Percentiles rank a stretch among this genome's conserved stretches.
Evolutionary conservation across 1,284 basidiomycete species (phyloP).

Genomic region (Heliocybe sulcata): DNA sequence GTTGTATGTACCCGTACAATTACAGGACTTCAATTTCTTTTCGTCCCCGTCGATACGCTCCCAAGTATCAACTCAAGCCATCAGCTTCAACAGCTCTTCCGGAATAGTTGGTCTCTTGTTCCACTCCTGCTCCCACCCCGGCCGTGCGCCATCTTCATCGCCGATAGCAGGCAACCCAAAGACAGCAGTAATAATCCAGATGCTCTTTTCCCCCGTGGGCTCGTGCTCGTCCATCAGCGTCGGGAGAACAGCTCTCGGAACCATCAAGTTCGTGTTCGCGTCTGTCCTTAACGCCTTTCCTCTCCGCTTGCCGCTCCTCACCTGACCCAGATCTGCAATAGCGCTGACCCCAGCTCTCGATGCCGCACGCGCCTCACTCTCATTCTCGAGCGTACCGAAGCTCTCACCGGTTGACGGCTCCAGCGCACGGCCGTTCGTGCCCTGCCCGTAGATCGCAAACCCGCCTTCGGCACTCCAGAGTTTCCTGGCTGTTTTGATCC

Average conservation of each 20-base stretch:
- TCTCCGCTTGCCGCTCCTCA: conserved; percentile 20
- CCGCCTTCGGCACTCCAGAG: conserved; percentile 62
- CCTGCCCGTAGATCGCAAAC: conserved; percentile 68
- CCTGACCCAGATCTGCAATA: conserved; percentile 40
- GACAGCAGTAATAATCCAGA: conserved; percentile 64
- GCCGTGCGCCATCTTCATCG: conserved; percentile 29
- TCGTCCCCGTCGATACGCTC: too few species aligned
- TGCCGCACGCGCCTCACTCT: conserved; percentile 40
- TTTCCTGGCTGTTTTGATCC: conserved; percentile 42
- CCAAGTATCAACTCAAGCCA: conserved; percentile 6
- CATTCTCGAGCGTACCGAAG: conserved; percentile 40
- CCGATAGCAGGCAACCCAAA: conserved; percentile 51
- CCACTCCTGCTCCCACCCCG: conserved; percentile 50
- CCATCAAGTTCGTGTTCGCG: conserved; percentile 69
- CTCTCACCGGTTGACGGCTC: conserved; percentile 32
- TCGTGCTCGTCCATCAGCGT: conserved; percentile 48
- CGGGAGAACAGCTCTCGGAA: conserved; percentile 60
- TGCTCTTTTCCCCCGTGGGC: conserved; percentile 25
- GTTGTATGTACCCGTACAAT: too few species aligned
- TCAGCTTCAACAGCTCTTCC: conserved; percentile 27
- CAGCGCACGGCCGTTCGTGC: conserved; percentile 53
- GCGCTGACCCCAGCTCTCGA: conserved; percentile 60
- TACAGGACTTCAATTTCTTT: too few species aligned
- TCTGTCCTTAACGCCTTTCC: conserved; percentile 58
- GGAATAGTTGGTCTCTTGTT: conserved; percentile 42